These are phyloP conservation scores for Nevesoporus exiguus DNA, from an alignment of 768 basidiomycete genomes.

Conservation along the genomic window DNA sequence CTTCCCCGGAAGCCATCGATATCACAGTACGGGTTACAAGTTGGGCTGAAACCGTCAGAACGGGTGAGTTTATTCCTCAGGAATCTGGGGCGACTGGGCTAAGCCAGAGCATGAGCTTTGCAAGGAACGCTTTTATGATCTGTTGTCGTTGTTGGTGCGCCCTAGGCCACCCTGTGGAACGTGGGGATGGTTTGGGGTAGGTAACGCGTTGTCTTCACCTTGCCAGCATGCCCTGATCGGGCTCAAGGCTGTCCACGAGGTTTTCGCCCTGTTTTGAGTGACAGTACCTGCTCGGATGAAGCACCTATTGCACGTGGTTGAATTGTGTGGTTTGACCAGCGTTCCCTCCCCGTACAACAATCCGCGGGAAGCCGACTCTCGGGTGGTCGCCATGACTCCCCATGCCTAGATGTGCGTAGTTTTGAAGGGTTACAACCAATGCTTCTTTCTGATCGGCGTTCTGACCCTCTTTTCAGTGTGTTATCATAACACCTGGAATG, in stretches of 20 bases:
- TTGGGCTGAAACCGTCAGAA: background rate
- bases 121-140: constrained; percentile 3
- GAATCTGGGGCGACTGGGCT: background rate
- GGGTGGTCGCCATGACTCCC: background rate
- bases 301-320: background rate
- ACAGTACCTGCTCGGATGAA: background rate
- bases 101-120: background rate
- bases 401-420: background rate
- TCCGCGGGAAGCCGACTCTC: background rate
- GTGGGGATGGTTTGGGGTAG: background rate
- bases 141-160: background rate
- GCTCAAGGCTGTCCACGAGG: constrained; percentile 15
- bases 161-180: background rate
- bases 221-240: background rate
- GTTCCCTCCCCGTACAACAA: background rate
- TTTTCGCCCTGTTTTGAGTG: background rate
- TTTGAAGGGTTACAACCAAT: background rate
- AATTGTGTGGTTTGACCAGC: background rate
- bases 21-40: background rate
- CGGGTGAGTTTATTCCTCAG: background rate
- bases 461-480: background rate
- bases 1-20: constrained; percentile 9
- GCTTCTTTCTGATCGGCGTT: constrained; percentile 11
- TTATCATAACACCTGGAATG: background rate
- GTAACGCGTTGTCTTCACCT: background rate